Evolutionary conservation across 495 filamentous ascomycete genomes (phyloP).

Genomic region (Talaromyces liani): DNA sequence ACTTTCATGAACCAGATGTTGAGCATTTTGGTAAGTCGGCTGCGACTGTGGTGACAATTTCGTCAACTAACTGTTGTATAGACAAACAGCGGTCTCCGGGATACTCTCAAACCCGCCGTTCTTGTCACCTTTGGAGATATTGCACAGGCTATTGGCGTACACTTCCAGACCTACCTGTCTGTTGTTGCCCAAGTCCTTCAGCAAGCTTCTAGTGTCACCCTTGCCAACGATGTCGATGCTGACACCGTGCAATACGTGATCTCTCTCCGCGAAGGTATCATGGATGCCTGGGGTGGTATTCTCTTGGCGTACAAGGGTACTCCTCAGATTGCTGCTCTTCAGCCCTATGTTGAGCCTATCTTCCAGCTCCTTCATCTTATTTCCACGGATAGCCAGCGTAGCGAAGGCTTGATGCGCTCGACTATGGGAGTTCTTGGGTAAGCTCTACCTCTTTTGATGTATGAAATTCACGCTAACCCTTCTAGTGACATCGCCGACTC

Average conservation of each 20-base stretch:
- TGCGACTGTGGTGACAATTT: background rate
- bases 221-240: slow-evolving; percentile 60
- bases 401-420: slow-evolving; percentile 83
- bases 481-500: slow-evolving; percentile 85
- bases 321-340: slow-evolving; percentile 55
- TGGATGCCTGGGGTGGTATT: slow-evolving; percentile 98
- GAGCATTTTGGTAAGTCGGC: slow-evolving; percentile 70
- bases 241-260: slow-evolving; percentile 96
- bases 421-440: slow-evolving; percentile 96
- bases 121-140: slow-evolving; percentile 98
- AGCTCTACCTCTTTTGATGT: slow-evolving; percentile 20
- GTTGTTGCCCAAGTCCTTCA: slow-evolving; percentile 91
- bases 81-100: slow-evolving; percentile 47
- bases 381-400: slow-evolving; percentile 73
- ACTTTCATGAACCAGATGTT: slow-evolving; percentile 95
- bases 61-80: background rate
- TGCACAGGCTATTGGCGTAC: slow-evolving; percentile 85
- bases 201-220: slow-evolving; percentile 77
- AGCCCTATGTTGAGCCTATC: slow-evolving; percentile 75
- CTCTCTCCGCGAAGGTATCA: slow-evolving; percentile 90
- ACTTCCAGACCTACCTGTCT: slow-evolving; percentile 86
- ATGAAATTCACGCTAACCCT: slow-evolving; percentile 25
- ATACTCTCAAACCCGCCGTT: slow-evolving; percentile 97
- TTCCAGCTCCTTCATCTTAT: slow-evolving; percentile 83
- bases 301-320: slow-evolving; percentile 81